Base-by-base conservation (phyloP, 805 yeast genomes). In the Starmerella sp. region DNA sequence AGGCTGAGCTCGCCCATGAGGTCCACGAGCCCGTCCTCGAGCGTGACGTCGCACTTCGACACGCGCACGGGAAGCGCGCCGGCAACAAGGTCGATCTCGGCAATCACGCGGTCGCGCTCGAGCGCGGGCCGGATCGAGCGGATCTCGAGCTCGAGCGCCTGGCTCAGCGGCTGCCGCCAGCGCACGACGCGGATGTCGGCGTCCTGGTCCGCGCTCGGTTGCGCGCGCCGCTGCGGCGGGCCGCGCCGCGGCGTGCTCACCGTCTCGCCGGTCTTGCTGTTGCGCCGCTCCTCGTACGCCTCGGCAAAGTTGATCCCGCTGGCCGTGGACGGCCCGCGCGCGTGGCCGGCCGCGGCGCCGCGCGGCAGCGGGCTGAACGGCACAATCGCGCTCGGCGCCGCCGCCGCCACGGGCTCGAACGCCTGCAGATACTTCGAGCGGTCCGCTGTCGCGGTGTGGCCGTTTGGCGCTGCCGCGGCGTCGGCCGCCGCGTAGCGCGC, bases 71-170 rank as follows among this genome's bases (percentile, higher is more conserved):
- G 41, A 2, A 49, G 50, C 17, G 53, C 36, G 15, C 60, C 52
- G 11, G 55, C 47, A 11, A 63, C 49, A 2, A 59, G 39, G 52
- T 57, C 63, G 37, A 63, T 38, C 53, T 63, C 65, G 35, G 64
- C 65, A 34, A 63, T 54, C 6, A 61, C 57, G 7, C 61, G 52
- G 39, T 62, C 65, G 14, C 62, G 54, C 34, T 62, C 66, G 28
- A 61, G 54, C 6, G 63, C 62, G 1, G 66, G 66, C 11, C 66
- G 55, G 13, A 62, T 53, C 17, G 60, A 56, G 28, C 62, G 54
- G 8, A 63, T 53, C 49, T 61, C 61, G 41, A 61, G 55, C 22
- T 55, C 59, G 2, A 63, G 39, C 6, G 60, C 64, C 30, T 63
- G 64, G 31, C 22, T 46, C 11, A 63, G 56, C 31, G 54, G 49